These are phyloP conservation scores for Epichloe sp. DNA, from an alignment of 2,329 filamentous ascomycete genomes.

Conservation along the genomic window DNA sequence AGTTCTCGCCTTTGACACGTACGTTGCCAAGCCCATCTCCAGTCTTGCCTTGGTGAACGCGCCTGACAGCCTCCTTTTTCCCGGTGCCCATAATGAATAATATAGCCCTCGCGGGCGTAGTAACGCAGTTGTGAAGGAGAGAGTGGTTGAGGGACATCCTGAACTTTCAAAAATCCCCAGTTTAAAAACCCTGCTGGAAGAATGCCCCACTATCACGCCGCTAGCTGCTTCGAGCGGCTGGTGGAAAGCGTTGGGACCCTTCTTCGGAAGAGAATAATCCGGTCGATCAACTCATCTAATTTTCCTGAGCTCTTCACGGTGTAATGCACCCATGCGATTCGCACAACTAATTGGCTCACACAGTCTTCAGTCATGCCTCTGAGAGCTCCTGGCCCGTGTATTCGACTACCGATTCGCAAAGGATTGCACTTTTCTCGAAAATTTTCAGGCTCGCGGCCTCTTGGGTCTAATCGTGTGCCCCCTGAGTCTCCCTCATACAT, in stretches of 20 bases:
- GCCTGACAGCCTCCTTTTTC: conserved; percentile 82
- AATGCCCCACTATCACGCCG: not conserved
- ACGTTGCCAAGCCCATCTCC: conserved; percentile 86
- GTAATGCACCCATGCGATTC: not conserved
- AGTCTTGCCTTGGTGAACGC: conserved; percentile 71
- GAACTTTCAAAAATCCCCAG: not conserved
- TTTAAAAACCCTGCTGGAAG: conserved; percentile 2
- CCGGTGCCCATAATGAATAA: conserved; percentile 58
- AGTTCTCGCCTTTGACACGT: conserved; percentile 92
- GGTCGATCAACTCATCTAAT: not conserved
- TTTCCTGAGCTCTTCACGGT: not conserved
- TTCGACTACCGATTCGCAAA: conserved; percentile 15
- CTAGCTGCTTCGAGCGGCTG: not conserved
- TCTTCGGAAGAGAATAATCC: conserved; percentile 2
- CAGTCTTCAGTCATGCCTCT: conserved; percentile 15
- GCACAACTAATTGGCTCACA: not conserved
- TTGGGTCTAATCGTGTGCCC: conserved; percentile 45
- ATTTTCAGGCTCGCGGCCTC: conserved; percentile 22
- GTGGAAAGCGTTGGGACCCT: not conserved
- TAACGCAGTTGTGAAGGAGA: not conserved
- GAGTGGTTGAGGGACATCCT: not conserved
- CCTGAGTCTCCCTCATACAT: conserved; percentile 86
- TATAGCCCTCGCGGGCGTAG: not conserved
- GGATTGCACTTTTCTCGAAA: conserved; percentile 14
- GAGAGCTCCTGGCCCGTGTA: conserved; percentile 11